A percentile compares a stretch with the other conserved stretches of the same genome.
Conservation (phyloP, 2,329 filamentous ascomycete genomes). For the Aspergillus ruber region DNA sequence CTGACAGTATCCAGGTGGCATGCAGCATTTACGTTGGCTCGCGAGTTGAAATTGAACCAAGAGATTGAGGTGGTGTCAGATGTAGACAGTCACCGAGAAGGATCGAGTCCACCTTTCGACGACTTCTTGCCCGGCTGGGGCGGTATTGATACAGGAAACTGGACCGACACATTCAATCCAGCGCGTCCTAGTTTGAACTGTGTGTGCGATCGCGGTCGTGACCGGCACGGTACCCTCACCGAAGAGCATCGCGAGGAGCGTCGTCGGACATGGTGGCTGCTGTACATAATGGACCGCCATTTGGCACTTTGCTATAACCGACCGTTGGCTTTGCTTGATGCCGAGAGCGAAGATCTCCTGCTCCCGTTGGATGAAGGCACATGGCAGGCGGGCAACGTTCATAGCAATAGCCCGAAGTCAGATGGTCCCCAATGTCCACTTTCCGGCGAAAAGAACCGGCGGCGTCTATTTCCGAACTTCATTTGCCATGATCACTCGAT, state of each 20-base stretch:
- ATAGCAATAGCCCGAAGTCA: constrained; percentile 42
- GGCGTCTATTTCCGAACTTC: constrained; percentile 67
- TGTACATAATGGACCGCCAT: constrained; percentile 87
- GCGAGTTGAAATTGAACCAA: constrained; percentile 79
- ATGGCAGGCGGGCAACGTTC: constrained; percentile 80
- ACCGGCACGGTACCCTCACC: constrained; percentile 38
- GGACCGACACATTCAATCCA: constrained; percentile 37
- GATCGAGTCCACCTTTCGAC: constrained; percentile 27
- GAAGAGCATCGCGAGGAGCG: constrained; percentile 88
- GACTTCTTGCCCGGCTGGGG: constrained; percentile 26
- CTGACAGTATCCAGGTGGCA: constrained; percentile 58
- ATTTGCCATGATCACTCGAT: constrained; percentile 82
- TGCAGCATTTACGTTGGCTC: constrained; percentile 81
- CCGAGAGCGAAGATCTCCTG: constrained; percentile 75
- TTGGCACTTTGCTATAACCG: constrained; percentile 87
- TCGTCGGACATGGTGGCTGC: constrained; percentile 85
- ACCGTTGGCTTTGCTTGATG: constrained; percentile 77
- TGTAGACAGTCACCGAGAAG: constrained; percentile 23
- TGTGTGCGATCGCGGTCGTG: constrained; percentile 24
- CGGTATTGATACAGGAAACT: constrained; percentile 47
- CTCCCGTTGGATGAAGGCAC: constrained; percentile 82
- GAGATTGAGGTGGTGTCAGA: constrained; percentile 53
- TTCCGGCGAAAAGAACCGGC: constrained; percentile 34
- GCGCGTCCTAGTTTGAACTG: constrained; percentile 29
- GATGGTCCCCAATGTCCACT: constrained; percentile 30